phyloP scores from a whole-genome alignment of 164 flowering plant species.

The Taxillus chinensis region DNA sequence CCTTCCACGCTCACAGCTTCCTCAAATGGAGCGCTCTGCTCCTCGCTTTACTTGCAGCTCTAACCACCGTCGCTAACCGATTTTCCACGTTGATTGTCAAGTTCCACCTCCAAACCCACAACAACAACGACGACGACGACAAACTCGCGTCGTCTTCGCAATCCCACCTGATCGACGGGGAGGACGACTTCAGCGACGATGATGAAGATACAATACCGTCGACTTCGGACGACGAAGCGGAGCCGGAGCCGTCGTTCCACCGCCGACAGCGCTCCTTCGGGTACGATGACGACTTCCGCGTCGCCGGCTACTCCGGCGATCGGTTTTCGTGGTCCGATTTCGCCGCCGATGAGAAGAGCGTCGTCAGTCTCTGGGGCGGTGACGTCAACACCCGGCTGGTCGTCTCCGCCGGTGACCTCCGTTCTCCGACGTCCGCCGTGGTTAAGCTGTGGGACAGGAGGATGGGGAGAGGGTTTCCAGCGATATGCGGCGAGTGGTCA shows the following conservation, averaged over 20 bases:
- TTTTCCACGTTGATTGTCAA: neutral
- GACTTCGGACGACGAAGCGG: constrained; percentile 10
- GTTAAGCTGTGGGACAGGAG: constrained; percentile 53
- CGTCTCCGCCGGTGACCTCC: constrained; percentile 25
- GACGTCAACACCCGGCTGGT: constrained; percentile 22
- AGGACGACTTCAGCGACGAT: constrained; percentile 8
- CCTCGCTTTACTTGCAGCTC: constrained; percentile 37
- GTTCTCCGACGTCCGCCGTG: constrained; percentile 5
- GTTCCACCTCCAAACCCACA: constrained; percentile 7
- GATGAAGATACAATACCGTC: constrained; percentile 26
- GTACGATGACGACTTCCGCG: constrained; percentile 31
- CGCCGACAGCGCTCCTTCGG: constrained; percentile 4
- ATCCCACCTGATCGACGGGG: neutral
- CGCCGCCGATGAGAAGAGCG: constrained; percentile 30
- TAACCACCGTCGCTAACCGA: constrained; percentile 20
- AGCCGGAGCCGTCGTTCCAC: constrained; percentile 7
- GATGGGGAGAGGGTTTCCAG: constrained; percentile 27
- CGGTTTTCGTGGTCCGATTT: constrained; percentile 41
- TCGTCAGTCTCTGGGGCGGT: constrained; percentile 70
- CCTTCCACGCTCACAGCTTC: constrained; percentile 21
- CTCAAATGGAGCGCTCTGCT: constrained; percentile 50
- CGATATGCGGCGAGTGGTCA: constrained; percentile 43
- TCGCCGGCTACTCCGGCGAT: constrained; percentile 22
- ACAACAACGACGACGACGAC: constrained; percentile 3
- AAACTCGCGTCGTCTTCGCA: no score